Evolutionary conservation across 306 rosid species (phyloP), one percentile per base, ranked within the genome.

Genomic region (Lithocarpus polystachyus): DNA sequence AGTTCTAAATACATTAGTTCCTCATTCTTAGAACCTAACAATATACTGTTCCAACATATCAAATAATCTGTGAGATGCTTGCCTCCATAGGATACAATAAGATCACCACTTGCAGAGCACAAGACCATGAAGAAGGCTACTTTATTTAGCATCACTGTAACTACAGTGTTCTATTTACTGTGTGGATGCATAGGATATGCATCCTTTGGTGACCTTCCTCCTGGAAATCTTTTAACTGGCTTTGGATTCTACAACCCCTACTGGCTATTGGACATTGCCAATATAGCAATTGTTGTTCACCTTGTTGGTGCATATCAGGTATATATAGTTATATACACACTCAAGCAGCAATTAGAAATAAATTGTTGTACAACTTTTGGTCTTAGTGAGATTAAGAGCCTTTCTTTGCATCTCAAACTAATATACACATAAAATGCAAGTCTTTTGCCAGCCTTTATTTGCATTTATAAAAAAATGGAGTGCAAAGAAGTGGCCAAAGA

Each of bases 171-270:
- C 81, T 92, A 92, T 60, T 52, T 90, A 71, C 84, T 88, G 17
- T 92, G 97, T 81, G 97, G 97, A 18, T 83, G 92, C 72, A 78
- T 90, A 80, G 97, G 94, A 4, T 92, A 90, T 70, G 97, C 97
- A 11, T 94, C 97, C 35, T 92, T 90, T 22, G 97, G 97, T 31
- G 87, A 88, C 53, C 60, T 77, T 29, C 78, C 90, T 18, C 97
- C 97, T 4, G 91, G 94, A 53, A 92, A 88, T 67, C 97, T 92
- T 52, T 77, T 92, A 54, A 92, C 92, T 20, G 97, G 97, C 51
- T 92, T 92, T 74, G 97, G 94, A 15, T 92, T 92, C 86, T 92
- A 88, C 81, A 80, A 92, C 74, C 94, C 97, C n/a, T 92, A 85
- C 82, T 90, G 94, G 94, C 89, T 92, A 13, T 81, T 92, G 8